These are phyloP conservation scores for Euphorbia celastroides DNA, from an alignment of 441 rosid species.

Conservation along the genomic window DNA sequence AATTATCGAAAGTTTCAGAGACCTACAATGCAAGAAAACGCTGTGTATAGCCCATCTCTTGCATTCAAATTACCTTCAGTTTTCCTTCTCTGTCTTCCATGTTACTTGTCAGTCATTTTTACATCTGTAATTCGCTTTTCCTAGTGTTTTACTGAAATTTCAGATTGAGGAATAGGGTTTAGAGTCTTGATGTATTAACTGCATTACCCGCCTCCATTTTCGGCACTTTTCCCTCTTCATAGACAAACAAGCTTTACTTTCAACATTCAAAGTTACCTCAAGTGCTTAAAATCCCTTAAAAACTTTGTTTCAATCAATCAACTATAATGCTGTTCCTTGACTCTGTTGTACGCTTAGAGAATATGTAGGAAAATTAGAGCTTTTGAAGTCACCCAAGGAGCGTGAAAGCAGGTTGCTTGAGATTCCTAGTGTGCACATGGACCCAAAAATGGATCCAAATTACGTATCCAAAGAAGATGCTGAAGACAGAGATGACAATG, in stretches of 20 bases:
- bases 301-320: background rate
- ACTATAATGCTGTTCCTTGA: slow-evolving; percentile 46
- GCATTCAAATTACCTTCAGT: background rate
- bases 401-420: slow-evolving; percentile 63
- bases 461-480: slow-evolving; percentile 46
- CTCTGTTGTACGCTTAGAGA: slow-evolving; percentile 77
- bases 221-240: background rate
- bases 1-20: background rate
- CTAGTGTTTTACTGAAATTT: background rate
- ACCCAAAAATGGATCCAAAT: slow-evolving; percentile 53
- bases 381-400: slow-evolving; percentile 67
- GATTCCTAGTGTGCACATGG: slow-evolving; percentile 63
- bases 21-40: background rate
- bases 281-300: background rate
- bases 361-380: slow-evolving; percentile 71
- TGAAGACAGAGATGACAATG: slow-evolving; percentile 37
- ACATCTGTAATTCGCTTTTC: background rate
- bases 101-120: slow-evolving; percentile 5
- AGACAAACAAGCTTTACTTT: background rate
- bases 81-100: slow-evolving; percentile 1
- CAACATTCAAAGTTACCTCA: background rate
- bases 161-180: background rate
- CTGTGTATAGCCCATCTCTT: slow-evolving; percentile 5
- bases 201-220: background rate
- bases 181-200: background rate